These are phyloP conservation scores for Boletus tomentosulus DNA, from an alignment of 768 basidiomycete species.

Conservation along the genomic window DNA sequence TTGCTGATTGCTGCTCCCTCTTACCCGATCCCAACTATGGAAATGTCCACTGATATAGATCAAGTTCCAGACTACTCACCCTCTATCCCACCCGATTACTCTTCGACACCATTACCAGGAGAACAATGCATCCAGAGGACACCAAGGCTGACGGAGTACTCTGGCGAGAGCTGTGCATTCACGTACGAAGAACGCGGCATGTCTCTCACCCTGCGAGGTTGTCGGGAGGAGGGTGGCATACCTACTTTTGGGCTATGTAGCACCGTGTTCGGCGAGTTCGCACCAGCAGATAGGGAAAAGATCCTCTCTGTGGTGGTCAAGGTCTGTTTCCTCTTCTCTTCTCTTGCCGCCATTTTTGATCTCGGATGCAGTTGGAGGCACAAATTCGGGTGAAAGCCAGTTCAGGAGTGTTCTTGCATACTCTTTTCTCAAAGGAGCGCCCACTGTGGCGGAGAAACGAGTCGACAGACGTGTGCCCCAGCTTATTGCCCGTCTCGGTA, in stretches of 20 bases:
- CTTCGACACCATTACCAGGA: constrained; percentile 46
- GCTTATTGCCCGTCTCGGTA: constrained; percentile 28
- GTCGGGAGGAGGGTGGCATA: constrained; percentile 28
- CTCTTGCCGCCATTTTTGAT: neutral
- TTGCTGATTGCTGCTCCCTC: constrained; percentile 1
- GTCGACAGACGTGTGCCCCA: constrained; percentile 20
- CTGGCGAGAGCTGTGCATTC: constrained; percentile 23
- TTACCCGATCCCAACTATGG: constrained; percentile 10
- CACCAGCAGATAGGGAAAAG: constrained; percentile 22
- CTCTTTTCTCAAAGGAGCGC: constrained; percentile 24
- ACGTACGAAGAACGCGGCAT: constrained; percentile 30
- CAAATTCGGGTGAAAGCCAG: constrained; percentile 17
- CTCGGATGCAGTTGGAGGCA: constrained; percentile 21
- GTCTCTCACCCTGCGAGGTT: constrained; percentile 27
- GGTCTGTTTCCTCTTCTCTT: constrained; percentile 14
- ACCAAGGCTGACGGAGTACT: constrained; percentile 16
- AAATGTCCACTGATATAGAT: constrained; percentile 5
- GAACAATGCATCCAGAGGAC: constrained; percentile 54
- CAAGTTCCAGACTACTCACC: constrained; percentile 51
- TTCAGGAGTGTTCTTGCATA: constrained; percentile 4
- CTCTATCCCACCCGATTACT: constrained; percentile 55
- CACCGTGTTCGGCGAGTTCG: constrained; percentile 27
- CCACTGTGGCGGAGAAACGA: constrained; percentile 20
- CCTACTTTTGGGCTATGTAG: constrained; percentile 31
- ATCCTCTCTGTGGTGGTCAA: constrained; percentile 25